A percentile compares a stretch with the other conserved stretches of the same genome.
These are phyloP conservation scores for Iberis amara DNA, from an alignment of 441 rosid genomes.

Conservation along the genomic window DNA sequence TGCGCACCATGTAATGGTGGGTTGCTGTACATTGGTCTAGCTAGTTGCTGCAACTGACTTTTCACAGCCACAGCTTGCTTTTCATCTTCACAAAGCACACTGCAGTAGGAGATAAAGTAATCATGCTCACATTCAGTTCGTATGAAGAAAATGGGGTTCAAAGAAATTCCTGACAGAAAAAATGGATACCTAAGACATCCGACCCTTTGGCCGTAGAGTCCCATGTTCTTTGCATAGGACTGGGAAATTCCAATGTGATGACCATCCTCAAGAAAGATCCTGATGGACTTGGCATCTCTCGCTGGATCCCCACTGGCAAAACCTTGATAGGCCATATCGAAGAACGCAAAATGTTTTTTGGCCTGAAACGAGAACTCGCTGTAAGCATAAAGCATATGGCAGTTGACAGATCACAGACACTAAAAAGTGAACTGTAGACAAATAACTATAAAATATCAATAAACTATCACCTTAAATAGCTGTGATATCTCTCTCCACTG, in stretches of 20 bases:
- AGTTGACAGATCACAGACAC: neutral
- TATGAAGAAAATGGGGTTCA: too few species aligned
- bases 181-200: constrained; percentile 83
- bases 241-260: constrained; percentile 85
- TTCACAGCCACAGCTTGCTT: constrained; percentile 76
- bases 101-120: constrained; percentile 29
- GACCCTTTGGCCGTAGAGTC: constrained; percentile 95
- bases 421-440: neutral
- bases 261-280: constrained; percentile 90
- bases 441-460: neutral
- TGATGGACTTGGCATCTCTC: constrained; percentile 85
- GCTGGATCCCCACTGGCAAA: constrained; percentile 98
- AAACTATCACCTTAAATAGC: constrained; percentile 54
- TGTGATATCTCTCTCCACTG: constrained; percentile 93
- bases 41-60: constrained; percentile 95
- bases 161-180: neutral
- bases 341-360: constrained; percentile 81
- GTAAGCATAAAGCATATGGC: neutral
- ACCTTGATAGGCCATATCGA: constrained; percentile 99
- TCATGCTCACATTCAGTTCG: constrained; percentile 4
- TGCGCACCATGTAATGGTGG: constrained; percentile 71
- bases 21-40: constrained; percentile 97
- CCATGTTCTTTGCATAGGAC: constrained; percentile 97
- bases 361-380: constrained; percentile 40
- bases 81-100: constrained; percentile 80